A percentile compares a stretch with the other conserved stretches of the same genome.
phyloP scores from a whole-genome alignment of 257 asterid genomes.

The Scutellaria galericulata region DNA sequence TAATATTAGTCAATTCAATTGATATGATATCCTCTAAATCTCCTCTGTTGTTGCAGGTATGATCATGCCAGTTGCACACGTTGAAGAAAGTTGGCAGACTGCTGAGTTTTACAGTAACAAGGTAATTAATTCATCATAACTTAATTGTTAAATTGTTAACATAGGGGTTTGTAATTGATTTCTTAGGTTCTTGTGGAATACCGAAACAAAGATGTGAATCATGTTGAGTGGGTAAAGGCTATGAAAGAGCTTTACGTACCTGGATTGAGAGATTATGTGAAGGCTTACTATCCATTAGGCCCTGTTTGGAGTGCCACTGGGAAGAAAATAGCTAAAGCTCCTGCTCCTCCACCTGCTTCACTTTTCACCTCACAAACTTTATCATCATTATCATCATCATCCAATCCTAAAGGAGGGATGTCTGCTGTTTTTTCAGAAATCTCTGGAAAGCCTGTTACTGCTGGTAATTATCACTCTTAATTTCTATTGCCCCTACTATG shows the following conservation, averaged over 20 bases:
- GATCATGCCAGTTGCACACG: conserved; percentile 92
- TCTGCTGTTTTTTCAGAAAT: conserved; percentile 87
- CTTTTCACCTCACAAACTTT: conserved; percentile 53
- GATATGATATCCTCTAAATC: not conserved
- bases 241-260: conserved; percentile 84
- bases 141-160: too few species aligned
- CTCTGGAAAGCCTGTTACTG: conserved; percentile 71
- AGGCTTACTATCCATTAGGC: conserved; percentile 78
- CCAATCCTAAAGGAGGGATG: conserved; percentile 79
- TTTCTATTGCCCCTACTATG: conserved; percentile 6
- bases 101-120: conserved; percentile 89
- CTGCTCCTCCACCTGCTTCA: conserved; percentile 72
- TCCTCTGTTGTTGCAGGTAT: conserved; percentile 54
- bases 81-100: conserved; percentile 93
- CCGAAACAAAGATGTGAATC: conserved; percentile 75
- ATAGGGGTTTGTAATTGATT: conserved; percentile 17
- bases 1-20: not conserved
- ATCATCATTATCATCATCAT: conserved; percentile 54
- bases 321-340: conserved; percentile 48
- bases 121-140: conserved; percentile 42
- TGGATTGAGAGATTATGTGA: conserved; percentile 87
- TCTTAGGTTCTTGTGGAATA: conserved; percentile 79
- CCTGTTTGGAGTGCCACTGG: conserved; percentile 87
- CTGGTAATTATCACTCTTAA: conserved; percentile 51
- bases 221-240: conserved; percentile 91